A percentile compares a stretch with the other conserved stretches of the same genome.
These are phyloP conservation scores for Ascosphaera apis DNA, from an alignment of 2,329 filamentous ascomycete genomes.

Conservation along the genomic window DNA sequence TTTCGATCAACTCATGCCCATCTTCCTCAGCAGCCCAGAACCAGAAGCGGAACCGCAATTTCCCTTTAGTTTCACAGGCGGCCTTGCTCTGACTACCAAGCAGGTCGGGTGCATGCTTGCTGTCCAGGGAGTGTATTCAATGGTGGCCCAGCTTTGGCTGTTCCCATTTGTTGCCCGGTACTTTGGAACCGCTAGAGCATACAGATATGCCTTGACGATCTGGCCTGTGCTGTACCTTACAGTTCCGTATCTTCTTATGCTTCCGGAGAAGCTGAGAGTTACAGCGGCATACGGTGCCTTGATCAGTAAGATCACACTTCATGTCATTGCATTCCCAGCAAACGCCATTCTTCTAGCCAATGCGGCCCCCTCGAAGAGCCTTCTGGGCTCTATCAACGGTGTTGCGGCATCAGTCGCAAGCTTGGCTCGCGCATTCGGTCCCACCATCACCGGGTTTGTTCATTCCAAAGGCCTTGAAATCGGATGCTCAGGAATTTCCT, in stretches of 20 bases:
- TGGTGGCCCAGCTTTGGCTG: conserved; percentile 62
- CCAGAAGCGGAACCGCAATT: conserved; percentile 30
- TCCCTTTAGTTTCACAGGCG: conserved; percentile 74
- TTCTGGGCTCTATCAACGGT: conserved; percentile 81
- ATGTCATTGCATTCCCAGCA: conserved; percentile 75
- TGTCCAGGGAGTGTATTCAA: conserved; percentile 70
- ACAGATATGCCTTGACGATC: conserved; percentile 54
- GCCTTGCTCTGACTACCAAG: conserved; percentile 63
- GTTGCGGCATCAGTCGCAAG: conserved; percentile 80
- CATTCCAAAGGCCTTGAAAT: conserved; percentile 58
- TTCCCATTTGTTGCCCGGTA: conserved; percentile 56
- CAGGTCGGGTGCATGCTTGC: conserved; percentile 74
- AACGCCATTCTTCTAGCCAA: conserved; percentile 79
- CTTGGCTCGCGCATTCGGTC: conserved; percentile 67
- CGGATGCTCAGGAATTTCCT: conserved; percentile 70
- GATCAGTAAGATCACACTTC: conserved; percentile 80
- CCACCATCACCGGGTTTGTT: conserved; percentile 64
- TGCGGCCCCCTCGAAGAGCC: conserved; percentile 58
- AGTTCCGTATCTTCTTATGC: conserved; percentile 70
- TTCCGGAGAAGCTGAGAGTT: conserved; percentile 49
- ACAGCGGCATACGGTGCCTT: conserved; percentile 54
- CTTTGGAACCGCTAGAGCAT: conserved; percentile 59
- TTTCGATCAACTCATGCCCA: conserved; percentile 79
- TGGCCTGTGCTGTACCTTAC: conserved; percentile 78
- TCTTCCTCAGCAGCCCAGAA: conserved; percentile 57